Evolutionary conservation across 306 rosid genomes (phyloP).

Genomic region (Quercus wislizeni): DNA sequence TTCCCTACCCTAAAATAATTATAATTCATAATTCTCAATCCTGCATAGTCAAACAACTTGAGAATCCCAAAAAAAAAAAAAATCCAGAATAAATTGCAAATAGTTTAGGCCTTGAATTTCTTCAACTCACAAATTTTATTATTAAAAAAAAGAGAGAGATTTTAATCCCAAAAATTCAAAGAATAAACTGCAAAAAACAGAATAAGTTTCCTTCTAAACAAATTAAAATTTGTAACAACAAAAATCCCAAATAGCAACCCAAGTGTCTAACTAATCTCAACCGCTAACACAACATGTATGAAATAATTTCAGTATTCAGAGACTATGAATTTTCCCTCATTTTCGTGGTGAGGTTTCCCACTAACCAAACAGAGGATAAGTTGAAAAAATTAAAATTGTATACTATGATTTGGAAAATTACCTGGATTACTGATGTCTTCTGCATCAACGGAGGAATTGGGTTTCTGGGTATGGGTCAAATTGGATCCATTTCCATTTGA

Average conservation of each 20-base stretch:
- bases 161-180: not conserved
- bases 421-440: conserved; percentile 39
- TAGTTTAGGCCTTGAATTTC: not conserved
- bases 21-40: not conserved
- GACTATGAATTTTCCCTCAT: not conserved
- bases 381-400: not conserved
- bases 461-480: not conserved
- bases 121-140: not conserved
- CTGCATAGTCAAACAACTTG: not conserved
- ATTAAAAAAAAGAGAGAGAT: not conserved
- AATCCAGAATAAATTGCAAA: not conserved
- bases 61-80: not conserved
- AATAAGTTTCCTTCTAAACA: not conserved
- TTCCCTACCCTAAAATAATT: not conserved
- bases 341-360: not conserved
- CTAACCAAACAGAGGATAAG: not conserved
- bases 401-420: not conserved
- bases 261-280: too few species aligned
- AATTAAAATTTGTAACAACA: too few species aligned
- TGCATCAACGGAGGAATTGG: conserved; percentile 11
- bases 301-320: too few species aligned
- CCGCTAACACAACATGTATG: too few species aligned
- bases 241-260: too few species aligned
- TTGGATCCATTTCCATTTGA: not conserved
- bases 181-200: not conserved